A percentile compares a stretch with the other conserved stretches of the same genome.
Conservation (phyloP, 1,284 basidiomycete genomes). For the Pholiota adiposa region DNA sequence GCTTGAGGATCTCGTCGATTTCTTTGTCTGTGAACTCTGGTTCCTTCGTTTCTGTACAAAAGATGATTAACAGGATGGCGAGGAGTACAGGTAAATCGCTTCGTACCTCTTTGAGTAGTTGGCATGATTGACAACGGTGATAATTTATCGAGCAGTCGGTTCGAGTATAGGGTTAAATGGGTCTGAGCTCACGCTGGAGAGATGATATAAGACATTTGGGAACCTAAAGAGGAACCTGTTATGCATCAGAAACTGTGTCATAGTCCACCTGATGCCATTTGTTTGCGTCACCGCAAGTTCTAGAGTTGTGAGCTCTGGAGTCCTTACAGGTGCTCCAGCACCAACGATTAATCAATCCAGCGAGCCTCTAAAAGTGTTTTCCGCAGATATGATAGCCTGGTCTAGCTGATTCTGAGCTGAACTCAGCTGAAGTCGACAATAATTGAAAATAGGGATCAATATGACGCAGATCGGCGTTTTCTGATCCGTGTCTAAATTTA, state of each 20-base stretch:
- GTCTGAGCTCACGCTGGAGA: neutral
- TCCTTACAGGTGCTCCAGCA: no score
- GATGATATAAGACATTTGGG: neutral
- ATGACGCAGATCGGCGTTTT: neutral
- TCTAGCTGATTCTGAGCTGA: no score
- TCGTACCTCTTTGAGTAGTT: neutral
- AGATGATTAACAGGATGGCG: neutral
- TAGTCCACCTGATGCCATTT: neutral
- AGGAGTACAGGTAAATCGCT: neutral
- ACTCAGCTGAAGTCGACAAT: neutral
- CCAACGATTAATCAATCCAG: no score
- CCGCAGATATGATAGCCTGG: no score
- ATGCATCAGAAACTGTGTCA: neutral
- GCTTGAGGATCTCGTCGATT: slow-evolving; percentile 10
- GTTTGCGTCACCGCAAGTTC: neutral
- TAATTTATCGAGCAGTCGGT: neutral
- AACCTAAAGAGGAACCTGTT: no score
- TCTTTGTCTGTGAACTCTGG: slow-evolving; percentile 18
- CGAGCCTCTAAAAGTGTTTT: no score
- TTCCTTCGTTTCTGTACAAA: neutral
- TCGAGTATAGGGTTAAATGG: neutral
- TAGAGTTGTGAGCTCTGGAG: no score
- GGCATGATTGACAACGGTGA: neutral
- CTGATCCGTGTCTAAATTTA: neutral
- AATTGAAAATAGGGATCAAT: neutral